Base-by-base conservation (phyloP, 2,329 filamentous ascomycete genomes). In the Aphanocladium album region DNA sequence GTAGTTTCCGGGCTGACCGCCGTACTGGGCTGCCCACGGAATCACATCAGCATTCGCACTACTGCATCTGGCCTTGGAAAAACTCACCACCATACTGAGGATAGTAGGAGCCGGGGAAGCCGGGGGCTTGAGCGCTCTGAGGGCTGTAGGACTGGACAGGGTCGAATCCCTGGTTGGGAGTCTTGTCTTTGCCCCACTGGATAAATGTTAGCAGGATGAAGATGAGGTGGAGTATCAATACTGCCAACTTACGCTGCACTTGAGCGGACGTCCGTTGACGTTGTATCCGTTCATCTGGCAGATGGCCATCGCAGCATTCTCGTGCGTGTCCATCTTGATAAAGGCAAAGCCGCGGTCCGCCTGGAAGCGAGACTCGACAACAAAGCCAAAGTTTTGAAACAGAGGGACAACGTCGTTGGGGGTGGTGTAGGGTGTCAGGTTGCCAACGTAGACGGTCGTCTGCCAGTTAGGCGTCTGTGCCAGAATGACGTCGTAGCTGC, bases 131-230 rank as follows among this genome's bases (percentile, higher is more conserved):
- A 68, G 83, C 88, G 69, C 87, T 90, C 73, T 93, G 90, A 58
- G 93, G 86, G 68, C 84, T 88, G 70, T 86, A 88, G 25, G 80
- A 77, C 72, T 84, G 84, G 68, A 89, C 87, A 72, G 90, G 93
- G 68, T 91, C 90, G 69, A 96, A 96, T 67, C 89, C 72, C 64
- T 77, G 74, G 69, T 86, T 92, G 30, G 95, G 91, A 57, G 93
- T 92, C 79, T 96, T 96, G 77, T 99, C 95, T 80, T 99, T 99
- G 73, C 95, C 95, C 95, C 95, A 99, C 93, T 98, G 72, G 17
- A 49, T 66, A 64, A 66, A 67, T 27, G 70, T 78, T 69, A 78
- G 69, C 63, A 66, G 35, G 61, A 21, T 25, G 21, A 54, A 21
- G 54, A 16, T 61, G 45, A 41, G 56, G 27, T 6, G 3, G 21